Base-by-base conservation (phyloP, 305 asterid genomes). In the Fraxinus latifolia region DNA sequence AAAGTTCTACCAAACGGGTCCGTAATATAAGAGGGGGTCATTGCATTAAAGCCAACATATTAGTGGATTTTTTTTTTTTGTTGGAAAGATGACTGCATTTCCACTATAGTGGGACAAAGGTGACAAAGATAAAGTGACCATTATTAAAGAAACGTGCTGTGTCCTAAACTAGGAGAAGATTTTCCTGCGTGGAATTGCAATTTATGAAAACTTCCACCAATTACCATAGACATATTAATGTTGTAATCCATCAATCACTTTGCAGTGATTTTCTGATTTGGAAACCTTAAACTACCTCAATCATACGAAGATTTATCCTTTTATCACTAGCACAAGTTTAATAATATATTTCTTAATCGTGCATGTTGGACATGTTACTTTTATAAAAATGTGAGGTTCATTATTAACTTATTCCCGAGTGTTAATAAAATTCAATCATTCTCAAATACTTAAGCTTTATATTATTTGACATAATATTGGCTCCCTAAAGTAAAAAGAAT, bases 31-130 rank as follows among this genome's bases (percentile, higher is more conserved):
- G 47, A 7, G 58, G 88, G 84, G 77, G 87, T 77, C 87, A 79
- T 70, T 58, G 85, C 47, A 55, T 70, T 39, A 77, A 83, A 77
- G 82, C 76, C 76, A 80, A 19, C 82, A n/a, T 31, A 44, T 25
- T 23, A n/a, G 11, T 1, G 33, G 37, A 5, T 32, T 32, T 1
- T 36, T 15, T 34, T 77, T 71, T 75, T 5, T 50, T 25, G 55
- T 87, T 91, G 91, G 93, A 65, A 87, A 85, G 11, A 78, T 90
- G 93, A 91, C 90, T 80, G 81, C 17, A 87, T 79, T 86, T 89
- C 91, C 90, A 89, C 90, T 87, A 36, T 39, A 8, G 37, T 12
- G 36, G 36, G 71, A 9, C 1, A 33, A 83, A 27, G 78, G 14
- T 15, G 0, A 5, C n/a, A 78, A 25, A 72, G n/a, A 14, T 33